phyloP scores from a whole-genome alignment of 352 stramenopile species.

The Plasmopara halstedii region DNA sequence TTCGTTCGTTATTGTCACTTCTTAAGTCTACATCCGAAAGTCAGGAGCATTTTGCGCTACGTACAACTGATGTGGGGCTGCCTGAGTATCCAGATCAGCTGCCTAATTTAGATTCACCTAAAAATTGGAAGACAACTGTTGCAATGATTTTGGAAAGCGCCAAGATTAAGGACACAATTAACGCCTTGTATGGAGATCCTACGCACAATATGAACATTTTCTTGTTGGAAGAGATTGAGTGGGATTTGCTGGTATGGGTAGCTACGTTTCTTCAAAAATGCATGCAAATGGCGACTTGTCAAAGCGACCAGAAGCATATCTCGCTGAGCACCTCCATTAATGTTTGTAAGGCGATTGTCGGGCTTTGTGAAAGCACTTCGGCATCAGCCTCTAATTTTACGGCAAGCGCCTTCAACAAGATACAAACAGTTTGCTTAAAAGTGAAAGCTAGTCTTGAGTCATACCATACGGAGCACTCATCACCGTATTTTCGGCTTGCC shows the following conservation, averaged over 20 bases:
- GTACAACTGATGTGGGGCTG: slow-evolving; percentile 58
- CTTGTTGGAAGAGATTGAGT: slow-evolving; percentile 68
- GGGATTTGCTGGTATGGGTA: slow-evolving; percentile 65
- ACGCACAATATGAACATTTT: slow-evolving; percentile 72
- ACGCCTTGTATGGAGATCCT: slow-evolving; percentile 53
- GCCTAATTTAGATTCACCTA: slow-evolving; percentile 63
- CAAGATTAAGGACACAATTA: slow-evolving; percentile 75
- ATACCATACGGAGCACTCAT: slow-evolving; percentile 64
- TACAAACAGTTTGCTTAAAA: slow-evolving; percentile 68
- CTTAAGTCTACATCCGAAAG: slow-evolving; percentile 64
- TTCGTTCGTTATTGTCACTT: slow-evolving; percentile 61
- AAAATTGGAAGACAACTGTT: slow-evolving; percentile 59
- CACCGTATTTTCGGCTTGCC: slow-evolving; percentile 59
- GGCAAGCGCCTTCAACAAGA: slow-evolving; percentile 43
- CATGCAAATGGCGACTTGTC: slow-evolving; percentile 71
- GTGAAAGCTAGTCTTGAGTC: slow-evolving; percentile 60
- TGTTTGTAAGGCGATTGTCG: slow-evolving; percentile 72
- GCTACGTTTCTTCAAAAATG: slow-evolving; percentile 70
- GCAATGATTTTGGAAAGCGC: slow-evolving; percentile 68
- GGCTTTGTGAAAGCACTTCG: slow-evolving; percentile 61
- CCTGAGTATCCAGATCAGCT: slow-evolving; percentile 54
- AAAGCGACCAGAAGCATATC: slow-evolving; percentile 74
- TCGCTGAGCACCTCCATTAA: slow-evolving; percentile 75
- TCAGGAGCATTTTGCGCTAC: slow-evolving; percentile 65
- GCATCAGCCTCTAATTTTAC: slow-evolving; percentile 54